Evolutionary conservation across 164 flowering plant species (phyloP).

Genomic region (Paratinospora sagittata): DNA sequence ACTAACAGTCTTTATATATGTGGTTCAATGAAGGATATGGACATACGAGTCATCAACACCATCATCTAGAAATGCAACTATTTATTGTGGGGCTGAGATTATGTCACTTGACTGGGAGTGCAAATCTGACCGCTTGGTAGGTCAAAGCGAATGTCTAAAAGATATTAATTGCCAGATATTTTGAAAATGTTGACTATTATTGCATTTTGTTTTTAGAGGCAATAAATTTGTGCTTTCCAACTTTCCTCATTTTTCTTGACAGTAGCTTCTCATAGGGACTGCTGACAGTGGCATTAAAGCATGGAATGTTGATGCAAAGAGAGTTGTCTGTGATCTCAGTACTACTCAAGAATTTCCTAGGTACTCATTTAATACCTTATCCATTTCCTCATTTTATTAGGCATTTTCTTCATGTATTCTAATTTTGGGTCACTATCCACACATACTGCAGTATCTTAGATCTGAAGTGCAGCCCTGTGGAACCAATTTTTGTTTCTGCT

Average conservation of each 20-base stretch:
- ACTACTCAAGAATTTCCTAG: slow-evolving; percentile 73
- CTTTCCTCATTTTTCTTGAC: slow-evolving; percentile 30
- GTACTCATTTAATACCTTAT: slow-evolving; percentile 23
- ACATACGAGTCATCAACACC: slow-evolving; percentile 79
- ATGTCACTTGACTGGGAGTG: slow-evolving; percentile 97
- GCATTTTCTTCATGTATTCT: slow-evolving; percentile 12
- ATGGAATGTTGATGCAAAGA: slow-evolving; percentile 98
- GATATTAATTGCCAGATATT: not conserved
- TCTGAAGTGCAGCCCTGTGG: slow-evolving; percentile 91
- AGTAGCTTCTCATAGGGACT: slow-evolving; percentile 93
- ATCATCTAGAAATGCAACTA: slow-evolving; percentile 89
- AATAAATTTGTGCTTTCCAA: slow-evolving; percentile 7
- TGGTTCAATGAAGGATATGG: slow-evolving; percentile 64
- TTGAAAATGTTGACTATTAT: slow-evolving; percentile 2
- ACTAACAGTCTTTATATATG: not conserved
- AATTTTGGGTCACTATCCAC: not conserved
- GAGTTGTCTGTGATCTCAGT: slow-evolving; percentile 91
- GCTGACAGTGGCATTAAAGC: slow-evolving; percentile 93
- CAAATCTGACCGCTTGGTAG: slow-evolving; percentile 89
- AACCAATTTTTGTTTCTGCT: slow-evolving; percentile 93
- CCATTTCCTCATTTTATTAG: not conserved
- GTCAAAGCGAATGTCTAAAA: slow-evolving; percentile 11
- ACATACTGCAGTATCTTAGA: slow-evolving; percentile 69
- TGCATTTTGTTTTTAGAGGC: slow-evolving; percentile 7
- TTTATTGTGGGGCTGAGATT: slow-evolving; percentile 90